Base-by-base conservation (phyloP, 2,329 filamentous ascomycete species). In the Aquanectria penicillioides region DNA sequence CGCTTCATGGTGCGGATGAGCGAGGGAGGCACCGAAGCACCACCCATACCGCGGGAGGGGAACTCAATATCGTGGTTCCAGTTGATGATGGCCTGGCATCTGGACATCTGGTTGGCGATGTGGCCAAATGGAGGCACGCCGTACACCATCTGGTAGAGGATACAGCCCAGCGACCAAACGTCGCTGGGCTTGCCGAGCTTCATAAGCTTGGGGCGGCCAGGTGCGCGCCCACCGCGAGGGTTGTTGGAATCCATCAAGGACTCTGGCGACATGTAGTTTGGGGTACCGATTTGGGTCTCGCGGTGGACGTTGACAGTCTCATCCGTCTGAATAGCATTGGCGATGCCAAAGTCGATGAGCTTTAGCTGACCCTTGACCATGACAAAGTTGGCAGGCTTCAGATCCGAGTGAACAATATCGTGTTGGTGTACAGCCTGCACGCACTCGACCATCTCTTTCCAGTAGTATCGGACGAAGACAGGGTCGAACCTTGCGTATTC, bases 391-490 rank as follows among this genome's bases (percentile, higher is more conserved):
- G 94, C 94, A 0, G 95, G 95, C 76, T 99, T 99, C 31, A 99
- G 83, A 73, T 99, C 95, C 0, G 93, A 97, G 77, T 99, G 95
- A 3, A 99, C 95, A 63, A 99, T 94, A 71, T 97, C 93, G 73
- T 90, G 84, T 11, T 90, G 86, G 73, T 99, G 95, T 1, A 99
- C 93, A 1, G 94, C 87, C 66, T 92, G 87, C 6, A 99, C 87
- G 73, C 95, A 98, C 75, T 97, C 93, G 15, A 99, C 88, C 95
- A 99, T 99, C 78, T 99, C 95, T 75, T 97, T 95, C 95, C 95
- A 99, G 81, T 97, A 97, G 77, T 92, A 96, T n/a, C 95, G 90
- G 11, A 95, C 93, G 74, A 98, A 97, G 50, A 90, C 91, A 2
- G 92, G 85, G 72, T 99, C 95, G 60, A 99, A 90, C 59, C 84